Conservation (phyloP, 768 basidiomycete species). For the Goffeauzyma gilvescens region DNA sequence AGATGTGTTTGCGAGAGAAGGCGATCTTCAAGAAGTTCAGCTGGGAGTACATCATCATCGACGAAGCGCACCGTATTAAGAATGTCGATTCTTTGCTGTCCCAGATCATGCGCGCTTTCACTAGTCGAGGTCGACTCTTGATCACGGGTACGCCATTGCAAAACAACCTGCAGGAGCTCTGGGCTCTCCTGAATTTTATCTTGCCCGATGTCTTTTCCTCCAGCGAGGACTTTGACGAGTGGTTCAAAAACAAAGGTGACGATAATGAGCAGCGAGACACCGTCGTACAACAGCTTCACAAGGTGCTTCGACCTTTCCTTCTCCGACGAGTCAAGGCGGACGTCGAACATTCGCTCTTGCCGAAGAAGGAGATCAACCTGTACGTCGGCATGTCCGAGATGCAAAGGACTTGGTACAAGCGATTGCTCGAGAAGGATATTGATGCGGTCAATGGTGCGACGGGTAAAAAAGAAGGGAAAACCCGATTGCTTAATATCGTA, state of each 20-base stretch:
- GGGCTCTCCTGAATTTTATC: constrained; percentile 88
- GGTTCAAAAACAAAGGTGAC: constrained; percentile 71
- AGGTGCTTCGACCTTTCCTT: constrained; percentile 86
- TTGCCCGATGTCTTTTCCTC: constrained; percentile 70
- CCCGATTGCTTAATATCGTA: constrained; percentile 91
- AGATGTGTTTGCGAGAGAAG: constrained; percentile 90
- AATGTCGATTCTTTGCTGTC: constrained; percentile 90
- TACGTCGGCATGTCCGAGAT: constrained; percentile 92
- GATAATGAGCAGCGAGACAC: constrained; percentile 46
- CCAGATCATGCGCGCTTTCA: constrained; percentile 81
- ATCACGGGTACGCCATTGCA: constrained; percentile 95
- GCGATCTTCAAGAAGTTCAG: constrained; percentile 79
- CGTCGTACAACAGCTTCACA: constrained; percentile 90
- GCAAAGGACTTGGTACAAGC: constrained; percentile 94
- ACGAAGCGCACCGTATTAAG: constrained; percentile 98
- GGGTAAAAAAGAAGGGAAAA: constrained; percentile 97
- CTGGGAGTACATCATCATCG: constrained; percentile 94
- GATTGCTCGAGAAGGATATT: constrained; percentile 87
- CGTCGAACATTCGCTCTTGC: constrained; percentile 85
- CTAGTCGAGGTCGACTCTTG: constrained; percentile 67
- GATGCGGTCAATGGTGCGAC: constrained; percentile 92
- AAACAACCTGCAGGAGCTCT: constrained; percentile 91
- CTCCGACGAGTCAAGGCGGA: constrained; percentile 85
- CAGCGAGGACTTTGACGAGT: constrained; percentile 70
- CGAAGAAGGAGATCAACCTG: constrained; percentile 97